Evolutionary conservation across 306 rosid genomes (phyloP), one percentile per base, ranked within the genome.

Genomic region (Cotoneaster glaucophyllus): DNA sequence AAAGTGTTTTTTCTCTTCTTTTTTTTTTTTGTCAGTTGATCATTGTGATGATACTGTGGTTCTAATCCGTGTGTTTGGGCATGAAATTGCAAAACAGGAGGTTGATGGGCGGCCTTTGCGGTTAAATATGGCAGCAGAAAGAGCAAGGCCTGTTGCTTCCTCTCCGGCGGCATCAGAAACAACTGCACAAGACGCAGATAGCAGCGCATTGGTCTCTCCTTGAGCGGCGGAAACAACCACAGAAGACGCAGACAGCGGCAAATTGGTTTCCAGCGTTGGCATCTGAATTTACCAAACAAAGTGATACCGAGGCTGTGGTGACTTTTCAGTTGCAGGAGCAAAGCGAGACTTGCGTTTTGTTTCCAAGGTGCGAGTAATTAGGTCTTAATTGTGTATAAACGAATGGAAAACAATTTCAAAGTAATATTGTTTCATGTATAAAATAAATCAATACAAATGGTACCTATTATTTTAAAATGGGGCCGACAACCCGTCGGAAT

Each of bases 21-120:
- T n/a, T n/a, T n/a, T 22, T 54, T 54, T 6, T 54, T 26, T 1
- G 59, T 53, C 1, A 17, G 59, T 54, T 54, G 59, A 28, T 28
- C 29, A 28, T 28, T 28, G 29, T 28, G 29, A 28, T 54, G 10
- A 54, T 8, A 54, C 25, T 54, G 22, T 52, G 25, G 29, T 28
- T 28, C 29, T 28, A n/a, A n/a, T n/a, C n/a, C n/a, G n/a, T 70
- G 2, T 45, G 28, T 32, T n/a, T 74, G 19, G 31, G 17, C 45
- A 32, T 64, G 66, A 54, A 59, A 69, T 61, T 71, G 73, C 26
- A 53, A 57, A 71, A 76, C 73, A 95, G 99, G 99, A 89, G 81
- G 86, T 92, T 74, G 85, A 95, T 77, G 93, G 93, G 18, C 87
- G 99, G 66, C 81, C 91, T 0, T 78, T 95, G 76, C 87, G 97